Evolutionary conservation across 257 asterid species (phyloP).

Genomic region (Primulina tabacum): DNA sequence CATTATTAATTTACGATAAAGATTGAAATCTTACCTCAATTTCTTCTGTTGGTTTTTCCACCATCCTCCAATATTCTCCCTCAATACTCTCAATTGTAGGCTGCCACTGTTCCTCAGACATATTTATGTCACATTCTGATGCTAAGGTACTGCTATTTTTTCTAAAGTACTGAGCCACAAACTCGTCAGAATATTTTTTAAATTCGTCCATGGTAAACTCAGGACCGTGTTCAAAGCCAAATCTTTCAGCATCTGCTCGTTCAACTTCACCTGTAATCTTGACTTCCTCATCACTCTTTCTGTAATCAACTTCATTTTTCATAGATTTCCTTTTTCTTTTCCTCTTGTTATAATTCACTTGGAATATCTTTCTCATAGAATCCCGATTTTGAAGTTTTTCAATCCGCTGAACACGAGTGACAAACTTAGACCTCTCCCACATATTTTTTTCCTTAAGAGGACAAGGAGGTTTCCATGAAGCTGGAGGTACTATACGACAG

Average conservation of each 20-base stretch:
- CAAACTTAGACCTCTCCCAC: constrained; percentile 74
- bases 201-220: constrained; percentile 73
- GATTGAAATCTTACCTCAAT: constrained; percentile 56
- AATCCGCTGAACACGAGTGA: constrained; percentile 82
- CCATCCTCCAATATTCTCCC: constrained; percentile 97
- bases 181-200: constrained; percentile 81
- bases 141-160: constrained; percentile 28
- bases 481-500: constrained; percentile 97
- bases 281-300: constrained; percentile 46
- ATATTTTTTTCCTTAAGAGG: constrained; percentile 59
- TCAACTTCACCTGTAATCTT: constrained; percentile 44
- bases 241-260: constrained; percentile 52
- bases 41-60: constrained; percentile 88
- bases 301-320: constrained; percentile 50
- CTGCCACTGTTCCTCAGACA: constrained; percentile 46
- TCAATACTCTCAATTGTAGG: constrained; percentile 81
- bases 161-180: constrained; percentile 75
- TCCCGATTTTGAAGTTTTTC: constrained; percentile 92
- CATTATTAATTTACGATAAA: constrained; percentile 14
- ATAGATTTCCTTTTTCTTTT: constrained; percentile 68
- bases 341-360: constrained; percentile 56
- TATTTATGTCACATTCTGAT: constrained; percentile 31
- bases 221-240: constrained; percentile 97
- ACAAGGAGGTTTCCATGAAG: constrained; percentile 94
- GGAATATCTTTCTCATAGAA: constrained; percentile 57